Evolutionary conservation across 2,329 filamentous ascomycete genomes (phyloP).

Genomic region (Sporothrix sp.): DNA sequence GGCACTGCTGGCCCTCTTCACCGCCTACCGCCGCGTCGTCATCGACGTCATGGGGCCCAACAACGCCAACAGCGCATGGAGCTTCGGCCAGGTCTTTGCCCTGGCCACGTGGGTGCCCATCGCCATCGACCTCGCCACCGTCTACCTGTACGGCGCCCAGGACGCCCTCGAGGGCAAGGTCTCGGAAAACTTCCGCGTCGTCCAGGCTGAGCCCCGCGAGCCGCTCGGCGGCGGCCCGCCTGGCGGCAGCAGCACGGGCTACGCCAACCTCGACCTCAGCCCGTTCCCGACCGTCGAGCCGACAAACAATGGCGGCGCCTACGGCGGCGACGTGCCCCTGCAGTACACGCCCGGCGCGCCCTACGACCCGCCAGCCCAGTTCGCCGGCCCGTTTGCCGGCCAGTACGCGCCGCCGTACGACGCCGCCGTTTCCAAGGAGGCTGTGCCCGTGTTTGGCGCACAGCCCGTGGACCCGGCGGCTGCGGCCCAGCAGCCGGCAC

Average conservation of each 20-base stretch:
- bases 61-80: conserved; percentile 21
- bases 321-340: background rate
- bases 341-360: background rate
- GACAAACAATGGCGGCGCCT: background rate
- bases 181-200: background rate
- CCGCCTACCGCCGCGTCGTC: conserved; percentile 19
- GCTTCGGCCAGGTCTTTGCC: conserved; percentile 25
- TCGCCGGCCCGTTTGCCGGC: background rate
- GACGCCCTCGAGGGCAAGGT: conserved; percentile 5
- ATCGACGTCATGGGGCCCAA: conserved; percentile 12
- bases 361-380: background rate
- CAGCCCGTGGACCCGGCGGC: too few species aligned
- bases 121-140: conserved; percentile 20
- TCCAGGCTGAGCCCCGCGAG: background rate
- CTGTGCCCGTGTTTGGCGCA: too few species aligned
- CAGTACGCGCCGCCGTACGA: background rate
- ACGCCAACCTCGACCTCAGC: background rate
- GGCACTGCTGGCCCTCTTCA: conserved; percentile 22
- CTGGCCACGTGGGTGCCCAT: conserved; percentile 25
- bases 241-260: background rate
- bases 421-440: background rate
- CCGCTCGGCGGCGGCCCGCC: background rate
- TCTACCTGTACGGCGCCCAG: conserved; percentile 17
- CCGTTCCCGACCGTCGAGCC: background rate
- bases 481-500: background rate